Conservation (phyloP, 2,329 filamentous ascomycete genomes). For the Exophiala xenobiotica region DNA sequence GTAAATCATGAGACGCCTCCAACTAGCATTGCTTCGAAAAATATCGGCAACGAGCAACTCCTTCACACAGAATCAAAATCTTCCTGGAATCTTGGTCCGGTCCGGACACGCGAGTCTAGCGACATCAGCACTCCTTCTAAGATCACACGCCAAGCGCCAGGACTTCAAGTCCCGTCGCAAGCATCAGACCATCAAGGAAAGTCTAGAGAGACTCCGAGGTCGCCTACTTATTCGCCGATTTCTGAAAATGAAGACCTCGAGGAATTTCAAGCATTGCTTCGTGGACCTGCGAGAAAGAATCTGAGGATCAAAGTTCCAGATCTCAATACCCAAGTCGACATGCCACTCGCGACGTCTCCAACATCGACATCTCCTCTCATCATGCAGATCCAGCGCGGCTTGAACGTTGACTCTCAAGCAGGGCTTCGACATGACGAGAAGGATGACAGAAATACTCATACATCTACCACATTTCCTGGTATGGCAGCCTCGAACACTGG, state of each 20-base stretch:
- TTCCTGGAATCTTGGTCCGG: not conserved
- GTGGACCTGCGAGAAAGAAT: constrained; percentile 6
- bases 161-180: not conserved
- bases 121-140: not conserved
- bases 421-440: too few species aligned
- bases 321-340: not conserved
- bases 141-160: not conserved
- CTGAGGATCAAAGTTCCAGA: constrained; percentile 4
- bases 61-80: not conserved
- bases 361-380: not conserved
- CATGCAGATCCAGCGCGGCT: not conserved
- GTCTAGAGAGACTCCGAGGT: not conserved
- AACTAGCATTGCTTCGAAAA: not conserved
- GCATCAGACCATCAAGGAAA: not conserved
- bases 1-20: not conserved
- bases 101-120: not conserved
- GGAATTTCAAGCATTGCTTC: constrained; percentile 5
- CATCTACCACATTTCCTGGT: too few species aligned
- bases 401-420: not conserved
- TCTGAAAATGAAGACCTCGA: constrained; percentile 11
- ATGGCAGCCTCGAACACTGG: too few species aligned
- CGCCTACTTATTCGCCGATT: constrained; percentile 12
- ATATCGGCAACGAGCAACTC: not conserved
- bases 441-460: too few species aligned
- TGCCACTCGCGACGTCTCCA: not conserved